Evolutionary conservation across 192 early-diverging fungal genomes (phyloP).

Genomic region (Martensiomyces pterosporus): DNA sequence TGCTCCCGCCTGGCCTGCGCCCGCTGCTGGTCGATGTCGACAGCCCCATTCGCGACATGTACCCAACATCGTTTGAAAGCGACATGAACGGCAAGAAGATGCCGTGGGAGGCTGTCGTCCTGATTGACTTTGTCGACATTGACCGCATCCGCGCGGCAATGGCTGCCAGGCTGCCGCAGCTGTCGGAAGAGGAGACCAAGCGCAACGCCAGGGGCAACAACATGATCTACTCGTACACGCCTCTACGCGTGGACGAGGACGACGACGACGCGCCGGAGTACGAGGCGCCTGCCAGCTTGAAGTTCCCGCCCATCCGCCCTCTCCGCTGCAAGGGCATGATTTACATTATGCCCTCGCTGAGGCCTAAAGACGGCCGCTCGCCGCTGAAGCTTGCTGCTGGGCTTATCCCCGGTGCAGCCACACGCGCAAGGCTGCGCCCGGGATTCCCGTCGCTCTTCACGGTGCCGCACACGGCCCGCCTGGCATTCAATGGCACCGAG

Average conservation of each 20-base stretch:
- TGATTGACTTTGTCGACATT: conserved; percentile 95
- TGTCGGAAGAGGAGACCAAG: conserved; percentile 56
- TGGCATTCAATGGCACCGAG: conserved; percentile 76
- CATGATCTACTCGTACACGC: conserved; percentile 59
- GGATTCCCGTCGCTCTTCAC: conserved; percentile 92
- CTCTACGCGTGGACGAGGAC: conserved; percentile 23
- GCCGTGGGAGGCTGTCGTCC: conserved; percentile 98
- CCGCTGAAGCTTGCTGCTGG: conserved; percentile 51
- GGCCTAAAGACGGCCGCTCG: conserved; percentile 10
- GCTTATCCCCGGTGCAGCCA: conserved; percentile 58
- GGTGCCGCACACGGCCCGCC: conserved; percentile 59
- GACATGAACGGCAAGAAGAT: conserved; percentile 99
- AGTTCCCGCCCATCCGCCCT: conserved; percentile 66
- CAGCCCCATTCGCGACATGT: conserved; percentile 95
- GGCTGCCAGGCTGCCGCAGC: conserved; percentile 56
- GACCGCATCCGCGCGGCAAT: conserved; percentile 80
- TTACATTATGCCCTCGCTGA: conserved; percentile 62
- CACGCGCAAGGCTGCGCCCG: conserved; percentile 60
- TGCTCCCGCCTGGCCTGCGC: conserved; percentile 80
- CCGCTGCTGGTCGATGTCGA: conserved; percentile 76
- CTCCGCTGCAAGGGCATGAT: conserved; percentile 52
- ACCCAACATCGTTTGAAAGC: conserved; percentile 83
- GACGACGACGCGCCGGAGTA: conserved; percentile 47
- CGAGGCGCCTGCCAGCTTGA: conserved; percentile 55
- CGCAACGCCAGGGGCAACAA: conserved; percentile 61